Evolutionary conservation across 441 rosid species (phyloP).

Genomic region (Melianthus villosus): DNA sequence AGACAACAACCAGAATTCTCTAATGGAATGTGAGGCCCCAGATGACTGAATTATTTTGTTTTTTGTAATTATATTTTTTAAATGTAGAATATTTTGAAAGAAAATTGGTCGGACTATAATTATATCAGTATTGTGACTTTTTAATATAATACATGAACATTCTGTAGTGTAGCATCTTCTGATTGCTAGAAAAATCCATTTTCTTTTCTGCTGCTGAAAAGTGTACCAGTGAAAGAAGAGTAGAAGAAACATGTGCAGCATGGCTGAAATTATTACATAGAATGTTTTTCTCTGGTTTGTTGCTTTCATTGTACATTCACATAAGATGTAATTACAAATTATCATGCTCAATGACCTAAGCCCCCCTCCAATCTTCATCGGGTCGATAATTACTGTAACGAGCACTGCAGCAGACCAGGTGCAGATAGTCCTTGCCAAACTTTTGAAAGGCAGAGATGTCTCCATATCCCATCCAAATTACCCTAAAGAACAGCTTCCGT

Average conservation of each 20-base stretch:
- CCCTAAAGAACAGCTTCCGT: slow-evolving; percentile 59
- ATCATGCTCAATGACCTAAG: slow-evolving; percentile 80
- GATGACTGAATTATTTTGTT: no score
- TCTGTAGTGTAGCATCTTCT: no score
- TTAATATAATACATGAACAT: no score
- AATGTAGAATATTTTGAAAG: background rate
- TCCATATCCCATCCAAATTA: slow-evolving; percentile 63
- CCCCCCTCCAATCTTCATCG: slow-evolving; percentile 70
- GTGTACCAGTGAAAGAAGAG: no score
- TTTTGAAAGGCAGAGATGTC: slow-evolving; percentile 50
- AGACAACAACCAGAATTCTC: slow-evolving; percentile 32
- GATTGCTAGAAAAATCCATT: no score
- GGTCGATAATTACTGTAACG: slow-evolving; percentile 45
- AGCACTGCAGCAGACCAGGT: slow-evolving; percentile 70
- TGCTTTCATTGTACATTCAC: no score
- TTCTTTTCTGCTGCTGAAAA: no score
- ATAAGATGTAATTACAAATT: slow-evolving; percentile 39
- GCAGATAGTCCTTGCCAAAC: slow-evolving; percentile 55
- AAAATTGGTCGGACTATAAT: no score
- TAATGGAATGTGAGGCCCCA: slow-evolving; percentile 1
- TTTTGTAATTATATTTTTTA: slow-evolving; percentile 2
- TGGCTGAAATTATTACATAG: no score
- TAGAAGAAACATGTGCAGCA: no score
- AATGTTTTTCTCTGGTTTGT: no score
- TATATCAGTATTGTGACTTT: no score